Conservation (phyloP, 768 basidiomycete species). For the Hygrocybe punicea region DNA sequence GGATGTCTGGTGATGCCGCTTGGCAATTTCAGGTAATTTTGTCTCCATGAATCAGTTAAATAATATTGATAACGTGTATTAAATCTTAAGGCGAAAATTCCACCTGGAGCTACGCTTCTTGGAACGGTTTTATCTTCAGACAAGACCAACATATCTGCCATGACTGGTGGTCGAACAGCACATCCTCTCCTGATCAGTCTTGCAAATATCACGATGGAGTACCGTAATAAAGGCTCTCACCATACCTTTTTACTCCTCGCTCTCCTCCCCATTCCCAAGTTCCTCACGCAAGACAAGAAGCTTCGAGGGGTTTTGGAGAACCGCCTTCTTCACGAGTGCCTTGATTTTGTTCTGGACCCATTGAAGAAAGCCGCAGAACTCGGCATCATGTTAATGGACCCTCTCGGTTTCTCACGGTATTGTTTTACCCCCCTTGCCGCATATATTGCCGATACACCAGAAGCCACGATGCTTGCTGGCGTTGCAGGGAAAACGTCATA, state of each 20-base stretch:
- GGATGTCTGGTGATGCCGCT: slow-evolving; percentile 20
- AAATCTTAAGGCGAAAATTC: slow-evolving; percentile 15
- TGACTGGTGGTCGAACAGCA: slow-evolving; percentile 29
- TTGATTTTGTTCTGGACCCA: slow-evolving; percentile 27
- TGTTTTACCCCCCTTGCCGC: slow-evolving; percentile 29
- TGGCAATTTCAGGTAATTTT: slow-evolving; percentile 27
- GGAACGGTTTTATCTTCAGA: slow-evolving; percentile 30
- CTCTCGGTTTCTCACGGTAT: slow-evolving; percentile 18
- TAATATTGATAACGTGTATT: neutral
- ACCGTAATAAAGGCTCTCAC: slow-evolving; percentile 32
- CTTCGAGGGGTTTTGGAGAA: slow-evolving; percentile 26
- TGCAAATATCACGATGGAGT: slow-evolving; percentile 30
- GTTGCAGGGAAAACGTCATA: slow-evolving; percentile 30
- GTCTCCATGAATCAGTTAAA: neutral
- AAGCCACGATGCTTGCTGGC: slow-evolving; percentile 26
- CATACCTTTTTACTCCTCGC: slow-evolving; percentile 27
- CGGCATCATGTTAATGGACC: slow-evolving; percentile 30
- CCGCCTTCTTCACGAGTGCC: slow-evolving; percentile 25
- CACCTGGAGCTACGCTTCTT: slow-evolving; percentile 24
- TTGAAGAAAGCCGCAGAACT: slow-evolving; percentile 29
- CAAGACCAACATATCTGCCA: slow-evolving; percentile 32
- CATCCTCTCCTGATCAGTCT: slow-evolving; percentile 31
- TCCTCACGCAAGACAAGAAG: slow-evolving; percentile 19
- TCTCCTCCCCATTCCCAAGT: slow-evolving; percentile 32
- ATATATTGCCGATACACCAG: slow-evolving; percentile 34